phyloP scores from a whole-genome alignment of 148 eudicot genomes.

The Vaccinium darrowii region DNA sequence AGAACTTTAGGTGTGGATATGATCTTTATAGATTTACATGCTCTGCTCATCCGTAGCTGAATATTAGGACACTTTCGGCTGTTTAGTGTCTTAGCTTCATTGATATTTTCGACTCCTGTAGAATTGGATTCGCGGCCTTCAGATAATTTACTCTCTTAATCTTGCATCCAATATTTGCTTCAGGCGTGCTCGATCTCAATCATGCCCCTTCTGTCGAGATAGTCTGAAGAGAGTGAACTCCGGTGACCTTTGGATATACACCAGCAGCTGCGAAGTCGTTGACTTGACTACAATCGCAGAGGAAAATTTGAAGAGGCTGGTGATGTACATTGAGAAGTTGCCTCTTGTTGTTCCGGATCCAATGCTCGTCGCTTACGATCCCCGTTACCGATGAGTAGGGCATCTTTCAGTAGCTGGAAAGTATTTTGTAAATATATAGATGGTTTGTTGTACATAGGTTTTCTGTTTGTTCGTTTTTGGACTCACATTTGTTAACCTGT shows the following conservation, averaged over 20 bases:
- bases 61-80: neutral
- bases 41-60: neutral
- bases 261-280: slow-evolving; percentile 46
- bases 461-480: neutral
- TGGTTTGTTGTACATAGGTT: slow-evolving; percentile 14
- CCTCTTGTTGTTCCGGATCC: slow-evolving; percentile 63
- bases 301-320: slow-evolving; percentile 64
- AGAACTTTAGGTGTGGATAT: neutral
- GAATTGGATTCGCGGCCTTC: neutral
- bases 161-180: slow-evolving; percentile 10
- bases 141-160: neutral
- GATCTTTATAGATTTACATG: neutral
- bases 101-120: neutral
- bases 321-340: slow-evolving; percentile 60
- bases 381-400: slow-evolving; percentile 29
- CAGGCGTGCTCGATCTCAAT: slow-evolving; percentile 67
- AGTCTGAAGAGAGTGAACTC: slow-evolving; percentile 61
- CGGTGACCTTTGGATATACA: slow-evolving; percentile 81
- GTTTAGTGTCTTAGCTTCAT: neutral
- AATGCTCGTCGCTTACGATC: slow-evolving; percentile 35
- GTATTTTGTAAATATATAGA: neutral
- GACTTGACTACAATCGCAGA: slow-evolving; percentile 48
- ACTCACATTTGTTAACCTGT: slow-evolving; percentile 17
- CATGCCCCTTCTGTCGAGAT: slow-evolving; percentile 90
- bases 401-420: neutral